Evolutionary conservation across 2,329 filamentous ascomycete genomes (phyloP).

Genomic region (Clarireedia homoeocarpa): DNA sequence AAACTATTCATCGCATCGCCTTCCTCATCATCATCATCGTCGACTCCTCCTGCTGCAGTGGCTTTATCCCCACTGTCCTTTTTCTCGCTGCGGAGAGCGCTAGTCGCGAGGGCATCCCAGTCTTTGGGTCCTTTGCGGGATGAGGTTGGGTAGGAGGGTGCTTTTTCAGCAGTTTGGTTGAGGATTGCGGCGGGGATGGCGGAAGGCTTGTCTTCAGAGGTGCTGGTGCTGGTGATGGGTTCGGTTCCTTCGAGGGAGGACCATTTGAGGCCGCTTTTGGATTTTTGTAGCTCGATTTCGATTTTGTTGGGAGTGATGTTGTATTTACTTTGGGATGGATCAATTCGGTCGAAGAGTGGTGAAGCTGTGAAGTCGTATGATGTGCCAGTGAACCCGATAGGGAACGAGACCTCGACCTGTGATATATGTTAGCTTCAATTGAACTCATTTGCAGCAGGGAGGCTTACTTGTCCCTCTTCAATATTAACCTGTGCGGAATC

Average conservation of each 20-base stretch:
- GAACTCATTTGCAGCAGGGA: neutral
- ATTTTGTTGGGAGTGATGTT: conserved; percentile 70
- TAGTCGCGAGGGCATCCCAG: conserved; percentile 70
- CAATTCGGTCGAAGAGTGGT: conserved; percentile 60
- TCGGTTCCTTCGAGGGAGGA: conserved; percentile 24
- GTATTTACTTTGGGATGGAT: conserved; percentile 50
- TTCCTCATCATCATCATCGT: conserved; percentile 48
- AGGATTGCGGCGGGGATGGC: conserved; percentile 14
- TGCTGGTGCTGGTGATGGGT: conserved; percentile 6
- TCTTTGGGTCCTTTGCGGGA: conserved; percentile 77
- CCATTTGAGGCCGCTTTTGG: conserved; percentile 39
- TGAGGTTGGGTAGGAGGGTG: conserved; percentile 74
- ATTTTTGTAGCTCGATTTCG: conserved; percentile 67
- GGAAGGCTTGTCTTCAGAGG: neutral
- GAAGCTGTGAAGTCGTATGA: conserved; percentile 56
- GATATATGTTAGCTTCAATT: conserved; percentile 13
- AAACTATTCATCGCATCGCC: conserved; percentile 67
- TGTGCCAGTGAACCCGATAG: conserved; percentile 37
- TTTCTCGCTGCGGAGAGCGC: conserved; percentile 3
- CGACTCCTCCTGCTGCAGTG: conserved; percentile 19
- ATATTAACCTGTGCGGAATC: conserved; percentile 45
- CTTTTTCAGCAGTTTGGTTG: conserved; percentile 23
- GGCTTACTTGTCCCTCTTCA: conserved; percentile 18
- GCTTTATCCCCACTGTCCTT: conserved; percentile 22
- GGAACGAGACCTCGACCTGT: conserved; percentile 51